These are phyloP conservation scores for Purshia tridentata DNA, from an alignment of 306 rosid genomes.

Conservation along the genomic window DNA sequence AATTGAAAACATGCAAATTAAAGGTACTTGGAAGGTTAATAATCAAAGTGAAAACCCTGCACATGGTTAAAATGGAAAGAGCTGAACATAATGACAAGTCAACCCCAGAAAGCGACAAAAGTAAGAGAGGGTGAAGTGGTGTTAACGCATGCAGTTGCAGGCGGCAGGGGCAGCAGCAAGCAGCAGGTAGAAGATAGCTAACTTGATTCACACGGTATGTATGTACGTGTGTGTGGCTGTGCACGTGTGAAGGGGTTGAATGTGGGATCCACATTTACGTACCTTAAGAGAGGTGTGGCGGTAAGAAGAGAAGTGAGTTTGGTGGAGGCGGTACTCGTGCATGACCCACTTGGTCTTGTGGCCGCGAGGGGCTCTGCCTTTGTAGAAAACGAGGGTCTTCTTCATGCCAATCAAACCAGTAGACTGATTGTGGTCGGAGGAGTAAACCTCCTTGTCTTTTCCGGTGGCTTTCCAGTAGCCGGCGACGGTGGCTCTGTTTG, in stretches of 20 bases:
- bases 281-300: slow-evolving; percentile 51
- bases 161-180: too few species aligned
- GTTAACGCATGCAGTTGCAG: not conserved
- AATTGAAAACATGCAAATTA: not conserved
- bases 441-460: slow-evolving; percentile 54
- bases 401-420: slow-evolving; percentile 57
- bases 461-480: slow-evolving; percentile 96
- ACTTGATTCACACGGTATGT: slow-evolving; percentile 11
- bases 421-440: too few species aligned
- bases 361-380: slow-evolving; percentile 82
- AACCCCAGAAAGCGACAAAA: slow-evolving; percentile 45
- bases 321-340: slow-evolving; percentile 85
- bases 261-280: not conserved
- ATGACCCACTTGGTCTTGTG: slow-evolving; percentile 87
- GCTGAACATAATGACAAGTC: slow-evolving; percentile 19
- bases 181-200: not conserved
- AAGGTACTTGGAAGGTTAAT: not conserved
- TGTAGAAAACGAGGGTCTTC: slow-evolving; percentile 88
- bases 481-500: slow-evolving; percentile 74
- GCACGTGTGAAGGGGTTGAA: slow-evolving; percentile 1
- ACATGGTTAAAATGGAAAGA: not conserved
- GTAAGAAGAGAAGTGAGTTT: slow-evolving; percentile 42
- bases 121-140: not conserved
- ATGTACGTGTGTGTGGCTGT: too few species aligned
- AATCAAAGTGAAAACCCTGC: slow-evolving; percentile 26